Evolutionary conservation across 169 alveolate species (phyloP).

Genomic region (Hepatocystis sp.): DNA sequence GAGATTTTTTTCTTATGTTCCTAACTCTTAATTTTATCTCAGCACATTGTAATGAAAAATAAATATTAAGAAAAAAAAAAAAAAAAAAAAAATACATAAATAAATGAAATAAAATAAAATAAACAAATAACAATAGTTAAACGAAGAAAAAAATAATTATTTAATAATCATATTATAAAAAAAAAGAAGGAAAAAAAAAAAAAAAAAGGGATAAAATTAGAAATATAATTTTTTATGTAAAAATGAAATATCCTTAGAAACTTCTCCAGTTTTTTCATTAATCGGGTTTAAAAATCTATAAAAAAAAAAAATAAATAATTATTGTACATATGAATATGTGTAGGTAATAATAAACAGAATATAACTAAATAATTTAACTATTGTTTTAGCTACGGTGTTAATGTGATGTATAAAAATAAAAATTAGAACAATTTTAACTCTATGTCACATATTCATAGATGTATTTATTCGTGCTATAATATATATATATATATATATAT

Average conservation of each 20-base stretch:
- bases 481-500: too few relatives aligned
- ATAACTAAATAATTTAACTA: background rate
- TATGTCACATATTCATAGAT: too few relatives aligned
- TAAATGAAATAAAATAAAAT: too few relatives aligned
- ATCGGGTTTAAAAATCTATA: constrained; percentile 67
- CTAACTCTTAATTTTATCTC: too few relatives aligned
- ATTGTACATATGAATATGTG: background rate
- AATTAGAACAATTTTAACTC: too few relatives aligned
- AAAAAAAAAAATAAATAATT: background rate
- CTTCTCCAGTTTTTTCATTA: constrained; percentile 75
- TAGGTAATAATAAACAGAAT: background rate
- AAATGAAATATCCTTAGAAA: constrained; percentile 73
- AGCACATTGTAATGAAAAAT: too few relatives aligned
- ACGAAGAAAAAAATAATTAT: constrained; percentile 11
- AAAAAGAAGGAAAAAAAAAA: constrained; percentile 2
- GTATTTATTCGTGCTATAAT: too few relatives aligned
- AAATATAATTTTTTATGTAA: constrained; percentile 74
- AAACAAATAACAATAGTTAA: background rate
- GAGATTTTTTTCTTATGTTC: too few relatives aligned
- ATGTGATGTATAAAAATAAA: too few relatives aligned
- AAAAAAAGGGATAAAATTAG: constrained; percentile 20
- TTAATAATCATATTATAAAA: background rate
- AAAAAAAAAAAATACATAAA: too few relatives aligned
- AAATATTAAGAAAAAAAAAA: too few relatives aligned
- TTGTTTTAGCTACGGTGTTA: too few relatives aligned